Conservation (phyloP, 2,329 filamentous ascomycete genomes). For the Fusarium sp. region DNA sequence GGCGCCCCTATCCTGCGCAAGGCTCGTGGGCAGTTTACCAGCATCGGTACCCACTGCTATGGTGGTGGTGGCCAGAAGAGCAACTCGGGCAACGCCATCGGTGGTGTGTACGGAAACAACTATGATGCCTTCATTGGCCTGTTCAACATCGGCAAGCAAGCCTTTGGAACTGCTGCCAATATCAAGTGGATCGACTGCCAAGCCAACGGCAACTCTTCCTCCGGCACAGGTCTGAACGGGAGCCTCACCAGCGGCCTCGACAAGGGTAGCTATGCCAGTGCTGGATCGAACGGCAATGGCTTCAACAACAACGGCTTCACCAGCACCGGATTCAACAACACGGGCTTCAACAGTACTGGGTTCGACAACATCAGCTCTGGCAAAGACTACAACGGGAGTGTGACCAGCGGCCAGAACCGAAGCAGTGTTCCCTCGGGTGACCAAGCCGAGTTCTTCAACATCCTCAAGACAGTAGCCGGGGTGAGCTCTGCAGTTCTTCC, state of each 20-base stretch:
- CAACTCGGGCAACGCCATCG: slow-evolving; percentile 43
- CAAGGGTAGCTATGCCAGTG: background rate
- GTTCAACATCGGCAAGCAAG: slow-evolving; percentile 8
- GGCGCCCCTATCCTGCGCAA: slow-evolving; percentile 42
- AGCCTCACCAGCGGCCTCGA: background rate
- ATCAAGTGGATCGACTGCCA: background rate
- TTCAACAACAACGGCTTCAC: background rate
- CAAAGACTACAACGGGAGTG: background rate
- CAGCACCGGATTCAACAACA: background rate
- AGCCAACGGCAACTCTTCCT: background rate
- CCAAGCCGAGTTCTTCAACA: background rate
- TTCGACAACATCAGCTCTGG: background rate
- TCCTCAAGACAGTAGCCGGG: background rate
- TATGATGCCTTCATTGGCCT: slow-evolving; percentile 32
- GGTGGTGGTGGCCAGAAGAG: slow-evolving; percentile 33
- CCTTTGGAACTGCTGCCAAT: background rate
- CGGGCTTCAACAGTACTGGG: background rate
- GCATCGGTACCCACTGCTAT: slow-evolving; percentile 46
- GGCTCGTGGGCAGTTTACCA: slow-evolving; percentile 9
- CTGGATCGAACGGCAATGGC: background rate
- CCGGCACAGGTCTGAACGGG: background rate
- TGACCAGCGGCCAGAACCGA: background rate
- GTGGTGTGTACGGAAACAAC: slow-evolving; percentile 35
- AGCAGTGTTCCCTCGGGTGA: background rate
- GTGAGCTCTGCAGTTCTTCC: background rate